Evolutionary conservation across 257 asterid genomes (phyloP).

Genomic region (Cynanchum wilfordii): DNA sequence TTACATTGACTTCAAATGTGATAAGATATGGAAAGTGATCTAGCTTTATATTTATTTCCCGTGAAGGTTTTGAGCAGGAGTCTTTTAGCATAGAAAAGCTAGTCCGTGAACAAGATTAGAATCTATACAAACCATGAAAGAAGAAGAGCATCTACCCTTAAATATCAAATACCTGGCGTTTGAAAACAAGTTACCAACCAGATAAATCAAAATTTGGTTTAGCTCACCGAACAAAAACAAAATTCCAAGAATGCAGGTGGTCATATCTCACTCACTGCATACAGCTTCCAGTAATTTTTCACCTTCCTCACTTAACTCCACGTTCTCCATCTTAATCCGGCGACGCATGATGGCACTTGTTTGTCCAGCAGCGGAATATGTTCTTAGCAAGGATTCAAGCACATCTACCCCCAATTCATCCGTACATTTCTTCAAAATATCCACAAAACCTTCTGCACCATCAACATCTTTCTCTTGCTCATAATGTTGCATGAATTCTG

Average conservation of each 20-base stretch:
- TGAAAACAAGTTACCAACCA: background rate
- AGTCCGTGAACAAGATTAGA: background rate
- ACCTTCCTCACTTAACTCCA: conserved; percentile 70
- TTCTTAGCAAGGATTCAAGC: conserved; percentile 63
- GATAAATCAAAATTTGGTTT: background rate
- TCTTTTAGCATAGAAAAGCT: background rate
- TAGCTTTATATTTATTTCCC: background rate
- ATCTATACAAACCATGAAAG: background rate
- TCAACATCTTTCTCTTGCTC: conserved; percentile 63
- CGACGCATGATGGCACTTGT: conserved; percentile 57
- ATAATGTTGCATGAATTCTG: conserved; percentile 51
- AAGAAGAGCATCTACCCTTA: conserved; percentile 9
- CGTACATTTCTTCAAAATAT: conserved; percentile 45
- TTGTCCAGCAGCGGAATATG: conserved; percentile 66
- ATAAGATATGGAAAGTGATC: background rate
- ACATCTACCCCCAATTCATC: conserved; percentile 45
- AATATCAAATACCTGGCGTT: background rate
- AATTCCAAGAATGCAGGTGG: background rate
- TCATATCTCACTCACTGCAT: conserved; percentile 40
- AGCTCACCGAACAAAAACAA: background rate
- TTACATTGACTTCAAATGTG: background rate
- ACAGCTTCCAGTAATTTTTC: conserved; percentile 50
- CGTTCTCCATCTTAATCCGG: conserved; percentile 80
- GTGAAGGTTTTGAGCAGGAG: background rate
- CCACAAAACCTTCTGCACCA: conserved; percentile 66